Conservation (phyloP, 2,329 filamentous ascomycete species). For the Lanzia echinophila region DNA sequence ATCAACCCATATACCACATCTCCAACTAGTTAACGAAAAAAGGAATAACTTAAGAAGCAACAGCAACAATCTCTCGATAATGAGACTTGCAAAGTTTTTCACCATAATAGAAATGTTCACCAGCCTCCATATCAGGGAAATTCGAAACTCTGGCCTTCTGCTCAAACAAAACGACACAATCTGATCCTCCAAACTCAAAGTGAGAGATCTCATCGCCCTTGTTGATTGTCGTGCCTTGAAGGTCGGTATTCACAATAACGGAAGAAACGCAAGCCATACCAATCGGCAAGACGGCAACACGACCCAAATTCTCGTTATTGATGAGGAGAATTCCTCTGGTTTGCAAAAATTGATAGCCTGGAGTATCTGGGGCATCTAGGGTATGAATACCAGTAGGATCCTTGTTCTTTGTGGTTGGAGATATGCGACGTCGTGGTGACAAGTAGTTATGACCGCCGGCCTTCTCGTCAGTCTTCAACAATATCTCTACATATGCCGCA, state of each 20-base stretch:
- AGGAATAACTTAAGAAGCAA: too few species aligned
- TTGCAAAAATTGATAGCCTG: constrained; percentile 38
- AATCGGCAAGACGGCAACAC: constrained; percentile 38
- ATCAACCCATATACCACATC: too few species aligned
- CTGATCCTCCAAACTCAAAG: constrained; percentile 40
- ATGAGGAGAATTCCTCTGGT: constrained; percentile 36
- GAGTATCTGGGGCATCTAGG: constrained; percentile 29
- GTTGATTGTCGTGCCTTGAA: constrained; percentile 17
- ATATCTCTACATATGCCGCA: constrained; percentile 34
- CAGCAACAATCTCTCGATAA: not conserved
- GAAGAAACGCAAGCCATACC: constrained; percentile 41
- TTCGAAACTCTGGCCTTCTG: constrained; percentile 3
- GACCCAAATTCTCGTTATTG: constrained; percentile 29
- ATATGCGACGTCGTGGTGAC: constrained; percentile 8
- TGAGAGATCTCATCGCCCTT: constrained; percentile 39
- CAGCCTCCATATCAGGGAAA: constrained; percentile 1
- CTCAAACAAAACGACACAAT: constrained; percentile 36
- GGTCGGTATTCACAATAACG: constrained; percentile 29
- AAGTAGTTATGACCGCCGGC: constrained; percentile 2
- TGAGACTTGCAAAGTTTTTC: constrained; percentile 3
- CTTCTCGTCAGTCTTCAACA: constrained; percentile 9
- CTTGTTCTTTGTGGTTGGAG: not conserved
- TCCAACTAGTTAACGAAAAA: too few species aligned
- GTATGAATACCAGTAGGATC: not conserved
- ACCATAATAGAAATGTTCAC: constrained; percentile 6